Evolutionary conservation across 495 filamentous ascomycete species (phyloP), one percentile per base, ranked within the genome.

Genomic region (Talaromyces wortmannii): DNA sequence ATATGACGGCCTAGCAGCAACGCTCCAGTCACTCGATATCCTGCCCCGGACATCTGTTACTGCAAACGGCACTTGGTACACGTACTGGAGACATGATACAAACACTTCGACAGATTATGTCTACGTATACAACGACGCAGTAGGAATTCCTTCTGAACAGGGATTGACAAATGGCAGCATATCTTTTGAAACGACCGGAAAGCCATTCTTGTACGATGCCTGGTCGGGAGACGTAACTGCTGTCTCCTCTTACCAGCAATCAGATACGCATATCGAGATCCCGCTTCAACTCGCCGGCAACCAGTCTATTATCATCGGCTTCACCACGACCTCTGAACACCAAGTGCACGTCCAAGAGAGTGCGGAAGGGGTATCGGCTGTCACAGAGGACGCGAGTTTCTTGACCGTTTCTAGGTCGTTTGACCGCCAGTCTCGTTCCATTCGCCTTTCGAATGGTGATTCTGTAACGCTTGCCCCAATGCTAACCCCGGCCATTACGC

Each of bases 211-310:
- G 13, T 59, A 69, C 29, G 60, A 77, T 52, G 61, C 70, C 4
- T 80, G 73, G 73, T 73, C 67, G 0, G 77, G 77, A 18, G 56
- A 63, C n/a, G 49, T 63, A 30, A 66, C 53, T 2, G 73, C 67
- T 0, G 52, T 76, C 31, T 31, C 69, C 2, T 32, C 55, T 3
- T 76, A 75, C 49, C 59, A 59, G 5, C 58, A 52, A 6, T 54
- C 55, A 3, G 52, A 49, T 8, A 59, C 51, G 2, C 49, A 56
- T 0, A 71, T 65, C 3, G 47, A 49, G 1, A 62, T 73, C 5
- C 63, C 60, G 3, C 56, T 77, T 16, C 48, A 18, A 17, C 58
- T 78, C 6, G 61, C 66, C 4, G 67, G 58, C 0, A 67, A 71
- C 48, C 67, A 75, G 50, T 64, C 67, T 0, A 59, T 63, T 0